Percentiles rank a stretch among this genome's conserved stretches.
Evolutionary conservation across 164 flowering plant genomes (phyloP).

Genomic region (Tetrastigma voinierianum): DNA sequence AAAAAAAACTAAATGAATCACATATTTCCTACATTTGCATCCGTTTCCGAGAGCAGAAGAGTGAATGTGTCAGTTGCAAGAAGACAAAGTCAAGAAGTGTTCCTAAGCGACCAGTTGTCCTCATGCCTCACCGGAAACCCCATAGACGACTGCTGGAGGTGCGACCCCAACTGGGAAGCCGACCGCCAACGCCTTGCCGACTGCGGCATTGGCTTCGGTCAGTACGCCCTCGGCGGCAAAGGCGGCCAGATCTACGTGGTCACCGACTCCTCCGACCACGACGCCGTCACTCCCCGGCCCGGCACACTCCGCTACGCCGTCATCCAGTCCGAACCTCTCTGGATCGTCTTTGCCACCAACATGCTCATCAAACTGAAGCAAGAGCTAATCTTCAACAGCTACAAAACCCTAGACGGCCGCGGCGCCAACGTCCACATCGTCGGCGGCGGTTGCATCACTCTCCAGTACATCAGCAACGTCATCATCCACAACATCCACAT

Average conservation of each 20-base stretch:
- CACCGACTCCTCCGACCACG: conserved; percentile 66
- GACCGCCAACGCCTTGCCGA: conserved; percentile 69
- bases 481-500: conserved; percentile 68
- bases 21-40: background rate
- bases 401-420: conserved; percentile 67
- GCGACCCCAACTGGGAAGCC: conserved; percentile 62
- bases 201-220: conserved; percentile 72
- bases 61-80: conserved; percentile 54
- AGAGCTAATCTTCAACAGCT: conserved; percentile 67
- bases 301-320: conserved; percentile 72
- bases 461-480: conserved; percentile 53
- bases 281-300: conserved; percentile 55
- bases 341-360: conserved; percentile 65
- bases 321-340: conserved; percentile 56
- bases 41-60: conserved; percentile 28
- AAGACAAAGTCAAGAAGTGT: conserved; percentile 30
- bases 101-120: conserved; percentile 23
- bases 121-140: conserved; percentile 66
- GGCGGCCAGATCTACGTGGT: conserved; percentile 58
- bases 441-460: conserved; percentile 72
- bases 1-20: too few relatives aligned
- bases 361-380: conserved; percentile 58
- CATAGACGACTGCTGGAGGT: conserved; percentile 77
- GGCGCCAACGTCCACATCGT: conserved; percentile 68
- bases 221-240: conserved; percentile 66